These are phyloP conservation scores for Fusarium sp. DNA, from an alignment of 2,329 filamentous ascomycete genomes.

Conservation along the genomic window DNA sequence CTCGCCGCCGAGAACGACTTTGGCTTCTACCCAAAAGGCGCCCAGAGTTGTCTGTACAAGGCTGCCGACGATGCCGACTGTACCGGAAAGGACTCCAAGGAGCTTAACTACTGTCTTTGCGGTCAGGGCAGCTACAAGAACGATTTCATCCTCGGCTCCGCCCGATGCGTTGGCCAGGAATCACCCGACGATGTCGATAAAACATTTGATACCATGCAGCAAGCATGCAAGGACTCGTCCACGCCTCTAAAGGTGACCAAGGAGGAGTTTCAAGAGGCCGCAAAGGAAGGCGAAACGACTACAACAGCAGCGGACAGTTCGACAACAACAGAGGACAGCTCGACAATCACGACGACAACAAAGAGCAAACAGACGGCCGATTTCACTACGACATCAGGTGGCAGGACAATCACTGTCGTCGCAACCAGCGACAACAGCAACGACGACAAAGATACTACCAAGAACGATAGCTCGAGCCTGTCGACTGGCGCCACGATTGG, in stretches of 20 bases:
- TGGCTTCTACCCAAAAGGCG: constrained; percentile 47
- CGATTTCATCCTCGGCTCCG: constrained; percentile 61
- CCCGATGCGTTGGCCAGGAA: constrained; percentile 56
- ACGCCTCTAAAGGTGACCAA: constrained; percentile 58
- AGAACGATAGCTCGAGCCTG: constrained; percentile 38
- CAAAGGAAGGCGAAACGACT: constrained; percentile 12
- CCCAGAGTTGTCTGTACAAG: constrained; percentile 56
- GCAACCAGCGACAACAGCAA: constrained; percentile 14
- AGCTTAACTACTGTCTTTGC: constrained; percentile 64
- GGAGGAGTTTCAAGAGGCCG: constrained; percentile 53
- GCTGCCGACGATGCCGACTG: constrained; percentile 56
- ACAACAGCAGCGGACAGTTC: constrained; percentile 1
- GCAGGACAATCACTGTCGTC: constrained; percentile 18
- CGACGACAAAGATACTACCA: neutral
- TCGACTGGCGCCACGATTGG: constrained; percentile 54
- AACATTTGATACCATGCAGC: constrained; percentile 58
- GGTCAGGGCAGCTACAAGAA: constrained; percentile 53
- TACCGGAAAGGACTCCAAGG: constrained; percentile 50
- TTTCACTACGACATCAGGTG: constrained; percentile 24
- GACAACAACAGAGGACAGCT: constrained; percentile 2
- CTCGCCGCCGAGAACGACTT: constrained; percentile 48
- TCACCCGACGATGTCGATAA: constrained; percentile 50
- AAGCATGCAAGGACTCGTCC: constrained; percentile 57
- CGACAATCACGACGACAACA: constrained; percentile 9
- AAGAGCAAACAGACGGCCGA: constrained; percentile 4